Base-by-base conservation (phyloP, 140 eudicot genomes). In the Bidens hawaiensis region DNA sequence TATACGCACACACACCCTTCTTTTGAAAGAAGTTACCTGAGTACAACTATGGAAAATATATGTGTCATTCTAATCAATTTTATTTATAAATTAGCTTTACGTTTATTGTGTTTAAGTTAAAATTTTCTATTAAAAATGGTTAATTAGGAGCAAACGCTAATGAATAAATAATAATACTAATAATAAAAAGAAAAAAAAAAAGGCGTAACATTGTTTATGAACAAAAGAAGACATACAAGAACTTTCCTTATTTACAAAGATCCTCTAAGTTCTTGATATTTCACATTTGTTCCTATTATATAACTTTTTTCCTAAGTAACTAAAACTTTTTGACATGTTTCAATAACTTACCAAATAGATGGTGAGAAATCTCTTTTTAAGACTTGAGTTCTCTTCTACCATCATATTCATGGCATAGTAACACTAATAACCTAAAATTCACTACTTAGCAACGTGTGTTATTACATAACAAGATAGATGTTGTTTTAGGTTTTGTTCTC, bases 401-500 rank as follows among this genome's bases (percentile, higher is more conserved):
- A 53, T 72, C 60, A 30, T 3, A 52, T 52, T 38, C 57, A 71
- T 62, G 52, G n/a, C 25, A 57, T 15, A 42, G 53, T 71, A 71
- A 71, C 38, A 50, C 69, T 61, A 61, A 23, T 30, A 59, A 25
- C 75, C 45, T n/a, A 66, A 34, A 6, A 38, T 51, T n/a, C 27
- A 41, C 55, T 71, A 77, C 70, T 76, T 76, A 27, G 74, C 63
- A 71, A 71, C 74, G 60, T 65, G 77, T 70, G 26, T 43, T 26
- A n/a, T 30, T n/a, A 30, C 27, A 42, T 18, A 59, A 13, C 25
- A 45, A 6, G 27, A 61, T 38, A 45, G 4, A 4, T 12, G 4
- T 38, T 45, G 51, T 16, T 43, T 43, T 43, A 5, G 22, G 23
- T 45, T 45, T 17, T 22, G 26, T 4, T 48, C 54, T 19, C 54